A percentile compares a stretch with the other conserved stretches of the same genome.
These are phyloP conservation scores for Pseudogymnoascus sp. DNA, from an alignment of 2,329 filamentous ascomycete genomes.

Conservation along the genomic window DNA sequence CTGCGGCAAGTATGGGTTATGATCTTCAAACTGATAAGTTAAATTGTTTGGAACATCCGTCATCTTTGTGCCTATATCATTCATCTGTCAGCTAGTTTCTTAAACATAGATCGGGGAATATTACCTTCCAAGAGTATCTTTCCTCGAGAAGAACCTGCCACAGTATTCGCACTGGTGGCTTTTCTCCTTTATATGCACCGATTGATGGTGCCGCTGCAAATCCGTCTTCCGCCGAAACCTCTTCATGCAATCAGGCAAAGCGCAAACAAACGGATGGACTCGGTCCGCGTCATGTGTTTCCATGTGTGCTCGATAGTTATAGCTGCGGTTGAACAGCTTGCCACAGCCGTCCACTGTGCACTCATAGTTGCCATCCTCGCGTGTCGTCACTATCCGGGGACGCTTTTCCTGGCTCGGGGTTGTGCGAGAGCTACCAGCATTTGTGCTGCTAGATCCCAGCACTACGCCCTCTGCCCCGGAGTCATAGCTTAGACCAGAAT, in stretches of 20 bases:
- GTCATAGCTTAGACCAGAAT: neutral
- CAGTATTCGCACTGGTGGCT: slow-evolving; percentile 67
- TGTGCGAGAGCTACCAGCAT: neutral
- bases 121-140: slow-evolving; percentile 76
- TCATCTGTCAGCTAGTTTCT: neutral
- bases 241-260: slow-evolving; percentile 57
- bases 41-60: slow-evolving; percentile 65
- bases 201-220: slow-evolving; percentile 54
- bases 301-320: slow-evolving; percentile 82
- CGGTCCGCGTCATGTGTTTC: slow-evolving; percentile 72
- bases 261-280: slow-evolving; percentile 64
- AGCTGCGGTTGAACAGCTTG: slow-evolving; percentile 72
- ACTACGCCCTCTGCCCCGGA: neutral
- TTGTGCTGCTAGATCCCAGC: neutral
- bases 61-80: slow-evolving; percentile 60
- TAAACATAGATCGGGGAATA: slow-evolving; percentile 20
- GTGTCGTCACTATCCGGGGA: neutral
- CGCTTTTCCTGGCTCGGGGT: neutral
- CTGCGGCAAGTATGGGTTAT: neutral
- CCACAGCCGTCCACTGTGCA: slow-evolving; percentile 65
- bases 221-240: slow-evolving; percentile 80
- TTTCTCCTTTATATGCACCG: slow-evolving; percentile 66
- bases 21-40: slow-evolving; percentile 15
- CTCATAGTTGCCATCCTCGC: slow-evolving; percentile 2
- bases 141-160: slow-evolving; percentile 64